Percentiles rank a stretch among this genome's conserved stretches.
Evolutionary conservation across 2,329 filamentous ascomycete species (phyloP).

Genomic region (Mycosphaerella sp.): DNA sequence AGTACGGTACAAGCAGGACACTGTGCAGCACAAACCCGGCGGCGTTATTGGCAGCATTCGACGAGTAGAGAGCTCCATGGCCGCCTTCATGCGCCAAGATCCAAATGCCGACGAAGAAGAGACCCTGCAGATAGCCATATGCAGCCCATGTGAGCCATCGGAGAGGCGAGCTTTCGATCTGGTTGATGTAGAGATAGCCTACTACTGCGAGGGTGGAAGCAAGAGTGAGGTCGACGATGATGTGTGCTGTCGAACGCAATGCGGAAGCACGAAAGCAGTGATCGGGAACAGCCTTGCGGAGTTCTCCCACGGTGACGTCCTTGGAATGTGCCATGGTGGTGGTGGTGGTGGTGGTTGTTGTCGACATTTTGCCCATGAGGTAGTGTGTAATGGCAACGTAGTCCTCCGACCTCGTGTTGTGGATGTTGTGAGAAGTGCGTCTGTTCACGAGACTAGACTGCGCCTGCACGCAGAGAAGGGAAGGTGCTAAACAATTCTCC

Average conservation of each 20-base stretch:
- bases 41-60: slow-evolving; percentile 52
- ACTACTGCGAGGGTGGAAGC: slow-evolving; percentile 6
- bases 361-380: neutral
- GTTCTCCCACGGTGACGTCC: neutral
- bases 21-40: slow-evolving; percentile 63
- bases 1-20: slow-evolving; percentile 61
- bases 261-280: slow-evolving; percentile 10
- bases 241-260: slow-evolving; percentile 9
- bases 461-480: too few species aligned
- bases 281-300: slow-evolving; percentile 12
- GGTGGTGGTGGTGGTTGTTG: neutral
- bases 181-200: slow-evolving; percentile 3
- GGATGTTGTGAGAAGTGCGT: too few species aligned
- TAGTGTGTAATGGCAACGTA: neutral
- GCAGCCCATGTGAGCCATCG: slow-evolving; percentile 13
- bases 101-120: slow-evolving; percentile 59
- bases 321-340: neutral
- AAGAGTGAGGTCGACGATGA: slow-evolving; percentile 7
- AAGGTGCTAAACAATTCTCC: too few species aligned
- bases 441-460: too few species aligned
- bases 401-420: neutral
- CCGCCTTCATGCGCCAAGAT: slow-evolving; percentile 66
- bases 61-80: slow-evolving; percentile 60
- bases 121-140: slow-evolving; percentile 60
- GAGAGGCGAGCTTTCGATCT: slow-evolving; percentile 3